Percentiles rank a stretch among this genome's conserved stretches.
phyloP scores from a whole-genome alignment of 2,329 filamentous ascomycete species.

The Scleromitrula shiraiana region DNA sequence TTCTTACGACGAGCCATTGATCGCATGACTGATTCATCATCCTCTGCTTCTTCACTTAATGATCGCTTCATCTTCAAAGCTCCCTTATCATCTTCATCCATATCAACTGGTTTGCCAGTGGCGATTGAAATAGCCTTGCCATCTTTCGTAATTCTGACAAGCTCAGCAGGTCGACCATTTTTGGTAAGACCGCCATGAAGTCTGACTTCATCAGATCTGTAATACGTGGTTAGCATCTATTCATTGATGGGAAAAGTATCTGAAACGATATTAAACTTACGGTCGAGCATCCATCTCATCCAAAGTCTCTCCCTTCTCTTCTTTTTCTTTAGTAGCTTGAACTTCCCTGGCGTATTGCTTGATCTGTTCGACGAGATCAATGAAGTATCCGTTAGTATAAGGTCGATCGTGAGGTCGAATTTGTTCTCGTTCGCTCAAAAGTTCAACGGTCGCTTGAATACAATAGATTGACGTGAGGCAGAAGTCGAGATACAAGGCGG shows the following conservation, averaged over 20 bases:
- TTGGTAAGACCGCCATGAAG: constrained; percentile 74
- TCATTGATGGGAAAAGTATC: not conserved
- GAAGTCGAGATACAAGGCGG: constrained; percentile 71
- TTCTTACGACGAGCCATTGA: constrained; percentile 97
- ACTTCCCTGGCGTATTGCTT: constrained; percentile 81
- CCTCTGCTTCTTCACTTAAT: constrained; percentile 60
- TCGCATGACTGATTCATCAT: constrained; percentile 75
- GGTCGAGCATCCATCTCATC: constrained; percentile 51
- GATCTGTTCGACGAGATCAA: constrained; percentile 93
- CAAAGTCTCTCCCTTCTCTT: constrained; percentile 45
- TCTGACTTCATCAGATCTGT: constrained; percentile 63
- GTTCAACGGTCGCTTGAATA: constrained; percentile 81
- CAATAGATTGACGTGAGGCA: constrained; percentile 85
- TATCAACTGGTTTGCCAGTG: constrained; percentile 58
- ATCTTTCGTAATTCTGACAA: constrained; percentile 70
- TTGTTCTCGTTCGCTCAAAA: constrained; percentile 79
- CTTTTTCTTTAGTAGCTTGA: constrained; percentile 62
- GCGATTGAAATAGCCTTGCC: constrained; percentile 73
- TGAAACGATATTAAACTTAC: constrained; percentile 35
- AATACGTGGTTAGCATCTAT: constrained; percentile 20
- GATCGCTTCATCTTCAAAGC: constrained; percentile 55
- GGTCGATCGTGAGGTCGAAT: constrained; percentile 76
- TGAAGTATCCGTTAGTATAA: constrained; percentile 93
- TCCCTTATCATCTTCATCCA: constrained; percentile 39
- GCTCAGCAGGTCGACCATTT: constrained; percentile 74